Percentiles rank a stretch among this genome's conserved stretches.
phyloP scores from a whole-genome alignment of 169 alveolate genomes.

The Theileria parva region DNA sequence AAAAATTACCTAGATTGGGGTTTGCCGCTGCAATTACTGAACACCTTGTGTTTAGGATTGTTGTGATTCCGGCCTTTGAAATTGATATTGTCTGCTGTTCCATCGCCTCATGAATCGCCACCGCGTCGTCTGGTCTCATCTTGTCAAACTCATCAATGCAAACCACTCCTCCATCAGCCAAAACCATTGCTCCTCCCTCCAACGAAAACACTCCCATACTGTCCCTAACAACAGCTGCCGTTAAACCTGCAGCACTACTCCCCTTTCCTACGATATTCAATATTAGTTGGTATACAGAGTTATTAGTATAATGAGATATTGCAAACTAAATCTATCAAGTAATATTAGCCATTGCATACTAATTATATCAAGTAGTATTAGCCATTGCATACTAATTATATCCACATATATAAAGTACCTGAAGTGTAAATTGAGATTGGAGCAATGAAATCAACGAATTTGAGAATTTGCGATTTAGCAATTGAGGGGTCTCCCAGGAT shows the following conservation, averaged over 20 bases:
- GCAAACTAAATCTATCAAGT: too few relatives aligned
- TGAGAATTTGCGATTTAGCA: slow-evolving; percentile 96
- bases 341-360: too few relatives aligned
- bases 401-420: not conserved
- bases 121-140: slow-evolving; percentile 98
- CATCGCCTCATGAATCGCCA: slow-evolving; percentile 99
- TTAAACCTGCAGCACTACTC: slow-evolving; percentile 99
- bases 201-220: slow-evolving; percentile 87
- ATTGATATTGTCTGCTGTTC: slow-evolving; percentile 99
- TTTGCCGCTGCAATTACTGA: slow-evolving; percentile 99
- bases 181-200: slow-evolving; percentile 99
- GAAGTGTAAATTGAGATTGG: slow-evolving; percentile 98
- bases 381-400: too few relatives aligned
- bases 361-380: too few relatives aligned
- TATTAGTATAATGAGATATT: not conserved
- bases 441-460: slow-evolving; percentile 96
- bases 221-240: slow-evolving; percentile 97
- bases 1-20: slow-evolving; percentile 97
- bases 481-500: slow-evolving; percentile 99
- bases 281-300: not conserved
- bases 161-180: slow-evolving; percentile 98
- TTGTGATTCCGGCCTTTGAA: slow-evolving; percentile 99
- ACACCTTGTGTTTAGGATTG: slow-evolving; percentile 94
- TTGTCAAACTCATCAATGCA: slow-evolving; percentile 99
- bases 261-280: slow-evolving; percentile 95